These are phyloP conservation scores for Torrubiella hemipterigena DNA, from an alignment of 2,329 filamentous ascomycete species.

Conservation along the genomic window DNA sequence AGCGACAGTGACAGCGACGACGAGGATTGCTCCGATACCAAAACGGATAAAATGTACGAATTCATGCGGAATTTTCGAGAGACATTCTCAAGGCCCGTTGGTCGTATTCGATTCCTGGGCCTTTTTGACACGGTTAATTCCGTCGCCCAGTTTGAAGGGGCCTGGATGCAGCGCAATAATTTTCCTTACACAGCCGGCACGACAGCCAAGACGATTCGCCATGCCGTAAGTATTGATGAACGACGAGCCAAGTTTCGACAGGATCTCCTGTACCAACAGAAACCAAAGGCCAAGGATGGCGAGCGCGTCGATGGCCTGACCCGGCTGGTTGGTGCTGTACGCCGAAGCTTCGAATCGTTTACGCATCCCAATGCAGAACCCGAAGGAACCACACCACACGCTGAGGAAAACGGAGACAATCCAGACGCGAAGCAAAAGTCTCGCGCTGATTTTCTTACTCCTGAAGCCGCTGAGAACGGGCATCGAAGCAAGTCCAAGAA, in stretches of 20 bases:
- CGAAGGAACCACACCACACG: neutral
- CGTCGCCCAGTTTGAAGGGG: slow-evolving; percentile 63
- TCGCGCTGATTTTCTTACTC: slow-evolving; percentile 7
- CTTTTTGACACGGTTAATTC: slow-evolving; percentile 77
- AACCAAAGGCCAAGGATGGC: no score
- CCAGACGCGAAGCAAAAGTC: neutral
- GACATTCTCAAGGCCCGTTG: slow-evolving; percentile 66
- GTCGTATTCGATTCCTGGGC: slow-evolving; percentile 63
- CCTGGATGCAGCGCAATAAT: slow-evolving; percentile 68
- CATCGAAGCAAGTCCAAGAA: slow-evolving; percentile 5
- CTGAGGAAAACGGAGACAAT: neutral
- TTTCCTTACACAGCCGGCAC: slow-evolving; percentile 56
- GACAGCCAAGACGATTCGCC: slow-evolving; percentile 49
- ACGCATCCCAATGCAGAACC: neutral
- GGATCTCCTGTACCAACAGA: slow-evolving; percentile 49
- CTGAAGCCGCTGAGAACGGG: slow-evolving; percentile 7
- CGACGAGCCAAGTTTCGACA: slow-evolving; percentile 60
- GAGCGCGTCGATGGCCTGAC: slow-evolving; percentile 8
- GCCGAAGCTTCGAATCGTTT: slow-evolving; percentile 4
- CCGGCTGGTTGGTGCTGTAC: slow-evolving; percentile 9
- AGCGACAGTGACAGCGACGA: slow-evolving; percentile 24
- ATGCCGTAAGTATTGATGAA: slow-evolving; percentile 61
- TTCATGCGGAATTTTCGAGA: slow-evolving; percentile 74
- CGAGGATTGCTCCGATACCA: slow-evolving; percentile 21
- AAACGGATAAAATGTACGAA: slow-evolving; percentile 43